Conservation (phyloP, 495 filamentous ascomycete species). For the Hypoxylon perforatum region DNA sequence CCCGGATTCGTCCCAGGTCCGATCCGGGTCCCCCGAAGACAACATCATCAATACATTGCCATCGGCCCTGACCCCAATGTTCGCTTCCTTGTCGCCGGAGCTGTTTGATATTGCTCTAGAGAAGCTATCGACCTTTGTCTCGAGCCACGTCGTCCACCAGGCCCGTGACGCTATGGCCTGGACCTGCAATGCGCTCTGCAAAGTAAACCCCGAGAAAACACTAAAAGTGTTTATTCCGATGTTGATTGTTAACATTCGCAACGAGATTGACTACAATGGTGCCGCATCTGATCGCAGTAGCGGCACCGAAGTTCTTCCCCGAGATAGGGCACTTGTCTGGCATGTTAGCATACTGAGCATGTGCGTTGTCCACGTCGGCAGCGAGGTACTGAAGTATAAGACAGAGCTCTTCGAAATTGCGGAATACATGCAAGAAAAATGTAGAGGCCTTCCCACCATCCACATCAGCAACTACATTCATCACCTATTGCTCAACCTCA, state of each 20-base stretch:
- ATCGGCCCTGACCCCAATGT: conserved; percentile 88
- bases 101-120: conserved; percentile 91
- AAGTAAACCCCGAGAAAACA: conserved; percentile 91
- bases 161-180: conserved; percentile 98
- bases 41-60: conserved; percentile 97
- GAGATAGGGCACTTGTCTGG: conserved; percentile 94
- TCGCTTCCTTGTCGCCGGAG: conserved; percentile 91
- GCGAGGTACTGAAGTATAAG: conserved; percentile 86
- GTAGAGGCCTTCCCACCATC: conserved; percentile 90
- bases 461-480: conserved; percentile 98
- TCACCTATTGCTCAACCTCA: conserved; percentile 97
- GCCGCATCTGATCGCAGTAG: conserved; percentile 94
- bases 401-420: conserved; percentile 91
- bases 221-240: conserved; percentile 90
- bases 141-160: conserved; percentile 95
- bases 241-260: conserved; percentile 88
- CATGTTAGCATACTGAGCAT: conserved; percentile 97
- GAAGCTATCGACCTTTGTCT: conserved; percentile 93
- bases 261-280: conserved; percentile 97
- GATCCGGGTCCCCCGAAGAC: conserved; percentile 93
- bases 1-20: conserved; percentile 85
- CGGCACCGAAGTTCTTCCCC: conserved; percentile 90
- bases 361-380: conserved; percentile 96
- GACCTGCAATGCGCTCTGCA: conserved; percentile 95
- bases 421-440: conserved; percentile 93